Base-by-base conservation (phyloP, 176 grass and related monocot genomes). In the Phoenix roebelenii region DNA sequence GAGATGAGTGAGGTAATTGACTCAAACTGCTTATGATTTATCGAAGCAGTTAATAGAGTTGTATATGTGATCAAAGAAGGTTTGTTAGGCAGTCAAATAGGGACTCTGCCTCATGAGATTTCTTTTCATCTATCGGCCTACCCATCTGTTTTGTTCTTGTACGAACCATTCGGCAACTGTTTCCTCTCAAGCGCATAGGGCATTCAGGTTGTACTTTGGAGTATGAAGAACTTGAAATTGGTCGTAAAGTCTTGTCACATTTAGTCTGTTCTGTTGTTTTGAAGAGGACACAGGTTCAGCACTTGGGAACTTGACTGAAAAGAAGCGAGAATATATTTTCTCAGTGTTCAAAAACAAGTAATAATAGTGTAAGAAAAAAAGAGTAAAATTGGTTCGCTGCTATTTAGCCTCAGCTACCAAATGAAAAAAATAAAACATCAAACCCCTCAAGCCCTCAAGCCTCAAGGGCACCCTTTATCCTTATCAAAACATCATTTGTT, bases 61-160 rank as follows among this genome's bases (percentile, higher is more conserved):
- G 93, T 97, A 73, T 83, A 91, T 15, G 93, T 85, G 14, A 91
- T 73, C 58, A 97, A 66, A 48, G 87, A 97, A 58, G 93, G 87
- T 16, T 65, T 76, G 79, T 71, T 6, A 97, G 73, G 51, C 63
- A 53, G 65, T 62, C 65, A 72, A 90, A 88, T 25, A 76, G 61
- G 7, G 75, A 30, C 10, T 85, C 75, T 1, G 76, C 87, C 65
- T 85, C 81, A 58, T 82, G 65, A 17, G 81, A 59, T 77, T 88
- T 97, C 50, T 75, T 88, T 28, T 75, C 60, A 56, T 80, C 70
- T 16, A 97, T 88, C 54, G 91, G 78, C 4, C 52, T 51, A 52
- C 84, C 50, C 93, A 97, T 91, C 53, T 84, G 64, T 53, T 79
- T 68, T 55, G 87, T 97, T 64, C 76, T 77, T 59, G 15, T 54